Percentiles rank a stretch among this genome's conserved stretches.
Evolutionary conservation across 257 asterid genomes (phyloP).

Genomic region (Solanum appendiculatum): DNA sequence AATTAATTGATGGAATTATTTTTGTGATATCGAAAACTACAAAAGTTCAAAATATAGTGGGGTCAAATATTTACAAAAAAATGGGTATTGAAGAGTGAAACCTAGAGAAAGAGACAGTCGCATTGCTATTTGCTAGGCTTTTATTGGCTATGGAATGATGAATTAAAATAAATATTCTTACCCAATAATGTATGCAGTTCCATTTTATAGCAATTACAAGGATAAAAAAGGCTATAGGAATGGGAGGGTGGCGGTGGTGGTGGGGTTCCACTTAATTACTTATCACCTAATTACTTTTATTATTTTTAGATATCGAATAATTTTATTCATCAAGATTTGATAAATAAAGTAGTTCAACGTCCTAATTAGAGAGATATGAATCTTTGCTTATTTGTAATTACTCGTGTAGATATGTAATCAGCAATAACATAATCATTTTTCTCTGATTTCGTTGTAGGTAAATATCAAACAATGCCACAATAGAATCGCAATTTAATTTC

Average conservation of each 20-base stretch:
- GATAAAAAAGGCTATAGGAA: not conserved
- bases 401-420: not conserved
- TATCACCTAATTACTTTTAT: not conserved
- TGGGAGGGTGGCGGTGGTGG: not conserved
- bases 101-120: not conserved
- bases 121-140: not conserved
- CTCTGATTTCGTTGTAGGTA: not conserved
- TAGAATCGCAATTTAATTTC: not conserved
- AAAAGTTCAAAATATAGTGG: not conserved
- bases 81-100: not conserved
- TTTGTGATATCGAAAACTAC: too few species aligned
- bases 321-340: not conserved
- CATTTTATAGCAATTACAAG: not conserved
- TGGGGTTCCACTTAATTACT: too few species aligned
- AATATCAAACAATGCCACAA: not conserved
- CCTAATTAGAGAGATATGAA: not conserved
- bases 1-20: too few species aligned
- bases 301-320: not conserved
- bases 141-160: not conserved
- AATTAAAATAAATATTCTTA: not conserved
- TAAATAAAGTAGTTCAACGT: not conserved
- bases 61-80: not conserved
- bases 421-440: not conserved
- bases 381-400: not conserved
- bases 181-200: not conserved